Evolutionary conservation across 2,329 filamentous ascomycete species (phyloP).

Genomic region (Clonostachys byssicola): DNA sequence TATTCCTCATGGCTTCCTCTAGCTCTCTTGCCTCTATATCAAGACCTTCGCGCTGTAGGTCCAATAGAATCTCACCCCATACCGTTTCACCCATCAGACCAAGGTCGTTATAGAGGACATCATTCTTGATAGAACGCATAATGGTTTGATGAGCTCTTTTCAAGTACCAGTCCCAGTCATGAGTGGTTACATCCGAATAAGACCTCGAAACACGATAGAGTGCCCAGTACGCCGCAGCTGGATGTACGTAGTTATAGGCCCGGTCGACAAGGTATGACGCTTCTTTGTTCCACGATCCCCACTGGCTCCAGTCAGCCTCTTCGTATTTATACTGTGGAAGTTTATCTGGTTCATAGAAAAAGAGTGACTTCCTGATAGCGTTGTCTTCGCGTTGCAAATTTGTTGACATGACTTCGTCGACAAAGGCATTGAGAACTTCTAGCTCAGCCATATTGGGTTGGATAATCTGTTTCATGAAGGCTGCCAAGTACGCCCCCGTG

Average conservation of each 20-base stretch:
- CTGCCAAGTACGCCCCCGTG: slow-evolving; percentile 49
- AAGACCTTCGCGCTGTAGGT: slow-evolving; percentile 42
- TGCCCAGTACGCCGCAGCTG: slow-evolving; percentile 50
- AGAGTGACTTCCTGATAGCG: slow-evolving; percentile 48
- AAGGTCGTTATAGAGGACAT: slow-evolving; percentile 35
- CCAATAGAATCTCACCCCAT: slow-evolving; percentile 45
- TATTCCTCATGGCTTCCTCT: slow-evolving; percentile 38
- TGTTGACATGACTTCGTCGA: slow-evolving; percentile 44
- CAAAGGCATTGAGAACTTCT: slow-evolving; percentile 46
- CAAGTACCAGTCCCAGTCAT: slow-evolving; percentile 51
- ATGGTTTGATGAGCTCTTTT: slow-evolving; percentile 48
- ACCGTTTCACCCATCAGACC: slow-evolving; percentile 59
- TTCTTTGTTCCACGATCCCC: slow-evolving; percentile 45
- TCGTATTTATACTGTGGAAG: slow-evolving; percentile 38
- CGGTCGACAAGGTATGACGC: slow-evolving; percentile 40
- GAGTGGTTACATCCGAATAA: slow-evolving; percentile 35
- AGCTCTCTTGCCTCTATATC: slow-evolving; percentile 29
- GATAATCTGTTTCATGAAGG: slow-evolving; percentile 47
- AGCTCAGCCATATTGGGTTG: slow-evolving; percentile 45
- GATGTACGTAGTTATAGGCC: slow-evolving; percentile 57
- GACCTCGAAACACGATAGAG: slow-evolving; percentile 49
- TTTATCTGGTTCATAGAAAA: slow-evolving; percentile 47
- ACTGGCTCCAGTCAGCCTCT: slow-evolving; percentile 39
- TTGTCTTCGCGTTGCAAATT: slow-evolving; percentile 40
- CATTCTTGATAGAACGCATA: slow-evolving; percentile 25